phyloP scores from a whole-genome alignment of 805 yeast genomes.

The Starmerella stigmatis region DNA sequence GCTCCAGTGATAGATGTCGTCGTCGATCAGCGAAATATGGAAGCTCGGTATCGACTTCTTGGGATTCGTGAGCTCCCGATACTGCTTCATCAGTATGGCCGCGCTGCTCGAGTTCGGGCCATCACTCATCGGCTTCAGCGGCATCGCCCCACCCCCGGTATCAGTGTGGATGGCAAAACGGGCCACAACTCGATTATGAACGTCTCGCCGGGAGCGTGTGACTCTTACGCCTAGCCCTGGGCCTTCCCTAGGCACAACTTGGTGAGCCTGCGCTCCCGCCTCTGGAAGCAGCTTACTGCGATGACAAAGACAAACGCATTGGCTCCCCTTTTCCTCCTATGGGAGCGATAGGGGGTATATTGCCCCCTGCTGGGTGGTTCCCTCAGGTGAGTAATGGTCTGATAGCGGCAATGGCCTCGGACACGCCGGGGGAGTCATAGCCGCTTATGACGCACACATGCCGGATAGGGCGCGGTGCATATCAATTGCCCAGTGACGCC shows the following conservation, averaged over 20 bases:
- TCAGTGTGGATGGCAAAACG: not conserved
- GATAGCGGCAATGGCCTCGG: too few species aligned
- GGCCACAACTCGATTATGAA: not conserved
- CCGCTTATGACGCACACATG: too few species aligned
- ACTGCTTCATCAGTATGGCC: slow-evolving; percentile 83
- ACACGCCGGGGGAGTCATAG: too few species aligned
- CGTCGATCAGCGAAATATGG: slow-evolving; percentile 52
- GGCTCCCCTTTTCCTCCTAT: not conserved
- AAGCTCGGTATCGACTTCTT: slow-evolving; percentile 64
- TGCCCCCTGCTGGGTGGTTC: too few species aligned
- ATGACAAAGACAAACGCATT: not conserved
- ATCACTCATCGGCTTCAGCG: slow-evolving; percentile 17
- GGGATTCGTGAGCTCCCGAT: slow-evolving; percentile 85
- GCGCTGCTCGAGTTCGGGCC: slow-evolving; percentile 42
- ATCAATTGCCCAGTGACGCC: too few species aligned
- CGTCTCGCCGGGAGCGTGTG: not conserved
- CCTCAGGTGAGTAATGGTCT: too few species aligned
- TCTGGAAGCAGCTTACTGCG: too few species aligned
- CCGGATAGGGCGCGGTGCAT: too few species aligned
- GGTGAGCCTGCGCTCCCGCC: too few species aligned
- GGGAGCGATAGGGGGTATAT: too few species aligned
- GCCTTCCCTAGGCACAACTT: too few species aligned
- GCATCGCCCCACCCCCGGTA: slow-evolving; percentile 13
- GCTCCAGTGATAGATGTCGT: slow-evolving; percentile 60
- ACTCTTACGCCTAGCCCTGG: not conserved